Conservation (phyloP, 139 green algal species). For the Chlorella sorokiniana region DNA sequence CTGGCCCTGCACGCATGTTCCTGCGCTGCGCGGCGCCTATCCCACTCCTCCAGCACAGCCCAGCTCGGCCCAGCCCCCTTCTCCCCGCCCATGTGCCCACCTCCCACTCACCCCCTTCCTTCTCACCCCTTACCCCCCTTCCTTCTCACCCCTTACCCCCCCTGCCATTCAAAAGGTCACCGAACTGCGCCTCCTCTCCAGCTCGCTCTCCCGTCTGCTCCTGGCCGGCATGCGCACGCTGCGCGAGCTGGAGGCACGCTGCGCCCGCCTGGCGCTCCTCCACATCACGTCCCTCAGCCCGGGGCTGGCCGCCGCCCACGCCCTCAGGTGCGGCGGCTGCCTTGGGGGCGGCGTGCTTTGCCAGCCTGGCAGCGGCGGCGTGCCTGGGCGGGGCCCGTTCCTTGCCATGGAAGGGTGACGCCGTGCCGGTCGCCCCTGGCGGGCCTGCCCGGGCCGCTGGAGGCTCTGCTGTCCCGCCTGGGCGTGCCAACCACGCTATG, state of each 20-base stretch:
- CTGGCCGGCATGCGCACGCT: constrained; percentile 19
- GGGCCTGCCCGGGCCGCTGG: no score
- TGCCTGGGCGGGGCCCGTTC: no score
- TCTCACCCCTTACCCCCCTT: neutral
- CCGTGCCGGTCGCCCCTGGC: neutral
- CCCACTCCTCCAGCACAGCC: no score
- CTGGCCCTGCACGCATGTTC: no score
- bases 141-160: neutral
- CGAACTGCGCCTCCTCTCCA: constrained; percentile 5
- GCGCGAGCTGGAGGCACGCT: constrained; percentile 14
- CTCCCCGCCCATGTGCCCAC: neutral
- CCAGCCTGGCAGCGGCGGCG: no score
- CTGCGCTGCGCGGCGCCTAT: no score
- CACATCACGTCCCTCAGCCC: constrained; percentile 2
- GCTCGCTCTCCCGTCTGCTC: neutral
- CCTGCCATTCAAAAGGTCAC: neutral
- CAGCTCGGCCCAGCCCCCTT: no score
- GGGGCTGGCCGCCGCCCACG: neutral
- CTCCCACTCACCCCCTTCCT: neutral
- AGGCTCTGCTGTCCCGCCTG: no score
- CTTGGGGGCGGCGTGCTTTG: neutral
- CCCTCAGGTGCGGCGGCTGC: constrained; percentile 13
- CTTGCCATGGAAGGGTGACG: no score
- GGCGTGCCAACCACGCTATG: no score
- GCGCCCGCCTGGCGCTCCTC: constrained; percentile 2